Base-by-base conservation (phyloP, 176 grass and related monocot genomes). In the Oryza meridionalis region DNA sequence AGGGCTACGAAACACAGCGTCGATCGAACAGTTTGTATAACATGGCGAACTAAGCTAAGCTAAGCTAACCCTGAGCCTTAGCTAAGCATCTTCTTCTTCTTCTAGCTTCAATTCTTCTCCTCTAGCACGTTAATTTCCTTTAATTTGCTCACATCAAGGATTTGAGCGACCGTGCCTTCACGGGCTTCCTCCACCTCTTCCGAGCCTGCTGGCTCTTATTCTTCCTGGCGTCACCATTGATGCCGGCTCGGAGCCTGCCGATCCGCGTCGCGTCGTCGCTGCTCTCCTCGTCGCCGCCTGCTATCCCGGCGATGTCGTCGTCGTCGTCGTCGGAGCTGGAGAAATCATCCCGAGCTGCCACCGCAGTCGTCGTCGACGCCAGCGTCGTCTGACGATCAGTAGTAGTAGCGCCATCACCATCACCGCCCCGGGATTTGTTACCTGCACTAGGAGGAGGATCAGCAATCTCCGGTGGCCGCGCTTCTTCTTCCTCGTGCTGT, bases 141-240 rank as follows among this genome's bases (percentile, higher is more conserved):
- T 31, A 31, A 35, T 35, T 43, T 3, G n/a, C 53, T 85, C 24
- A 89, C 79, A 89, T 85, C 81, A 89, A 31, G 0, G 90, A 92
- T n/a, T 84, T 92, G 75, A 92, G 87, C 43, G 87, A 89, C 37
- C 87, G 75, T 22, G 87, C 84, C 59, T 92, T 89, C 65, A 89
- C 77, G 0, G 90, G 87, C 72, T 92, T 92, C 84, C 90, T 92
- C 79, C 83, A 65, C 43, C 72, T 72, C 80, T 77, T 84, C 81
- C 80, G 86, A 51, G 46, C n/a, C n/a, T 37, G 17, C n/a, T 29
- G 17, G 16, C 24, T 69, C 65, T 27, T 43, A 43, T 43, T 84
- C 27, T 26, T 77, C 87, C 32, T 75, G 25, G 7, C n/a, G 3
- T 67, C 84, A 7, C 45, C 75, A 26, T 69, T 82, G 37, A 64